Conservation (phyloP, 169 alveolate genomes). For the Eimeria acervulina region DNA sequence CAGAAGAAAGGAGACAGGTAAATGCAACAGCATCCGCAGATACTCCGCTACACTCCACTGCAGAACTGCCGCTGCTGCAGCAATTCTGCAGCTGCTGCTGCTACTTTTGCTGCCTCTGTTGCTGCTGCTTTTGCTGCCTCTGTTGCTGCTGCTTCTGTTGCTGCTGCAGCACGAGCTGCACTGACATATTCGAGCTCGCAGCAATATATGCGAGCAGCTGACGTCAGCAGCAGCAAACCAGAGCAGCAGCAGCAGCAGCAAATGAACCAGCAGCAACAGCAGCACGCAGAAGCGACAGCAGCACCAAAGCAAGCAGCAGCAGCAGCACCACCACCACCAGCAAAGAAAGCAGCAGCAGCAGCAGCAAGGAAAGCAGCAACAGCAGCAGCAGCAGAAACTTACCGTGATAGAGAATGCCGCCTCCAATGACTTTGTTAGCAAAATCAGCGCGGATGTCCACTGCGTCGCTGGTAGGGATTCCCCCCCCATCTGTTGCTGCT, state of each 20-base stretch:
- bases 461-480: conserved; percentile 6
- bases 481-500: conserved; percentile 52
- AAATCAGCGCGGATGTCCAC: conserved; percentile 70
- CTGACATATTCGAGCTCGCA: not conserved
- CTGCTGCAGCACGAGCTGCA: conserved; percentile 25
- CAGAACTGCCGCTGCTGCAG: not conserved
- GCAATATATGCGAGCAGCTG: not conserved
- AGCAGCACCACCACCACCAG: no score
- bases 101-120: no score
- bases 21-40: not conserved
- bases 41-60: not conserved
- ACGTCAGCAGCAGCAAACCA: not conserved
- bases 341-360: no score
- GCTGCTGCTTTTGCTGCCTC: not conserved
- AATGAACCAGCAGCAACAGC: no score
- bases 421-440: conserved; percentile 80
- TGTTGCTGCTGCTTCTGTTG: not conserved
- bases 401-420: conserved; percentile 79
- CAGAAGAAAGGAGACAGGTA: not conserved
- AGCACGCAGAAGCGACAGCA: no score
- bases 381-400: not conserved
- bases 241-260: no score
- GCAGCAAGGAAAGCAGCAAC: no score
- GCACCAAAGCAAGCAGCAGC: no score
- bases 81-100: no score